Evolutionary conservation across 768 basidiomycete genomes (phyloP), one percentile per base, ranked within the genome.

Genomic region (Dacryopinax primogenitus): DNA sequence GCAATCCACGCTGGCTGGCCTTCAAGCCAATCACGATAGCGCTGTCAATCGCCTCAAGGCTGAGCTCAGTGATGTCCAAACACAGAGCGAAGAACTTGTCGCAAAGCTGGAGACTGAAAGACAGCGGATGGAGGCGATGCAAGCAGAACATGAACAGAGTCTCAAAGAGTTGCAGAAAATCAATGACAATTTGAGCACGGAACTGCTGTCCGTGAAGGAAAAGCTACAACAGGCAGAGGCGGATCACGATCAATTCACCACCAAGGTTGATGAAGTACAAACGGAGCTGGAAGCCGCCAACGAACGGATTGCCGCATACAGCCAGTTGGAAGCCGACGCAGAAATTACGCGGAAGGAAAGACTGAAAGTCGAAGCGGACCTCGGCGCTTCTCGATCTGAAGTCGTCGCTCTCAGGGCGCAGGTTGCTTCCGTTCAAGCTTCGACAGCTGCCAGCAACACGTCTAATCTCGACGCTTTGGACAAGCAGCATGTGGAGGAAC

Each of bases 361-460:
- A 70, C 80, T 93, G 9, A 86, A 92, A 73, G 78, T 83, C 16
- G 89, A 92, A 71, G 87, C 93, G 21, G n/a, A n/a, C n/a, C n/a
- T n/a, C n/a, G n/a, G n/a, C n/a, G n/a, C n/a, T n/a, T n/a, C n/a
- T n/a, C n/a, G n/a, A n/a, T n/a, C n/a, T n/a, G n/a, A n/a, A n/a
- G n/a, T n/a, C n/a, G n/a, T n/a, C n/a, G n/a, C n/a, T n/a, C n/a
- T n/a, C n/a, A n/a, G n/a, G n/a, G n/a, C n/a, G n/a, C n/a, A n/a
- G n/a, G n/a, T n/a, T n/a, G n/a, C n/a, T n/a, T n/a, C n/a, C n/a
- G n/a, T n/a, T n/a, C n/a, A n/a, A n/a, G n/a, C n/a, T n/a, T n/a
- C n/a, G n/a, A n/a, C n/a, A n/a, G n/a, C n/a, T n/a, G n/a, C n/a
- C n/a, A n/a, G n/a, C n/a, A n/a, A n/a, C n/a, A n/a, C n/a, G n/a